Evolutionary conservation across 352 stramenopile genomes (phyloP).

Genomic region (Globisporangium lucens): DNA sequence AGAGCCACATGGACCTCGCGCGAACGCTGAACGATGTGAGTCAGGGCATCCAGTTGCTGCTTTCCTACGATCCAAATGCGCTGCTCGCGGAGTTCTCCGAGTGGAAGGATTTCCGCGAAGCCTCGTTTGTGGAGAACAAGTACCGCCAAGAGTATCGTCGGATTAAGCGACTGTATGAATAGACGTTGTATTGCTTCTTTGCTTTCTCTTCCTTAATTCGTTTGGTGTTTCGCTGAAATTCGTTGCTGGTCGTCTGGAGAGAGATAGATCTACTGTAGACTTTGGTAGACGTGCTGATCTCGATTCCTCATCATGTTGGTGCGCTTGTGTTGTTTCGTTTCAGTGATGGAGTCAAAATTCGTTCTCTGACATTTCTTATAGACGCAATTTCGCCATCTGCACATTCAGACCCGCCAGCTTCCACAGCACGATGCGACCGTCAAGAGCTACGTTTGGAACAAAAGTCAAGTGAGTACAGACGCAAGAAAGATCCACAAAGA

Average conservation of each 20-base stretch:
- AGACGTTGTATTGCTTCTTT: slow-evolving; percentile 22
- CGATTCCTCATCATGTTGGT: background rate
- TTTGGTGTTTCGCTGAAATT: slow-evolving; percentile 9
- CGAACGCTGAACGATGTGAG: slow-evolving; percentile 91
- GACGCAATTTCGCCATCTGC: slow-evolving; percentile 75
- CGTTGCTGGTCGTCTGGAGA: background rate
- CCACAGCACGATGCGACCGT: slow-evolving; percentile 81
- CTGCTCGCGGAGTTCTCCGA: slow-evolving; percentile 84
- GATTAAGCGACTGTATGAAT: slow-evolving; percentile 91
- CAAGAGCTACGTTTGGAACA: slow-evolving; percentile 43
- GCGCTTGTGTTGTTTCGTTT: background rate
- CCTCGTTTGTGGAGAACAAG: slow-evolving; percentile 86
- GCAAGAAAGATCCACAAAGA: background rate
- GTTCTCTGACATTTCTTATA: slow-evolving; percentile 36
- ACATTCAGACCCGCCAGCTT: slow-evolving; percentile 69
- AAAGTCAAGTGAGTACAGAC: background rate
- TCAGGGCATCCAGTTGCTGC: slow-evolving; percentile 87
- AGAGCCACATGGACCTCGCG: slow-evolving; percentile 90
- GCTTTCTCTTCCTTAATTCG: background rate
- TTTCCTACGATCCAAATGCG: slow-evolving; percentile 82
- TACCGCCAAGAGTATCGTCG: slow-evolving; percentile 89
- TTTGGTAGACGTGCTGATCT: background rate
- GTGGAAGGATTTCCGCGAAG: slow-evolving; percentile 85
- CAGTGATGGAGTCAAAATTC: slow-evolving; percentile 4
- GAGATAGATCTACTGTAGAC: background rate